A percentile compares a stretch with the other conserved stretches of the same genome.
phyloP scores from a whole-genome alignment of 2,329 filamentous ascomycete species.

The Graphium sp. region DNA sequence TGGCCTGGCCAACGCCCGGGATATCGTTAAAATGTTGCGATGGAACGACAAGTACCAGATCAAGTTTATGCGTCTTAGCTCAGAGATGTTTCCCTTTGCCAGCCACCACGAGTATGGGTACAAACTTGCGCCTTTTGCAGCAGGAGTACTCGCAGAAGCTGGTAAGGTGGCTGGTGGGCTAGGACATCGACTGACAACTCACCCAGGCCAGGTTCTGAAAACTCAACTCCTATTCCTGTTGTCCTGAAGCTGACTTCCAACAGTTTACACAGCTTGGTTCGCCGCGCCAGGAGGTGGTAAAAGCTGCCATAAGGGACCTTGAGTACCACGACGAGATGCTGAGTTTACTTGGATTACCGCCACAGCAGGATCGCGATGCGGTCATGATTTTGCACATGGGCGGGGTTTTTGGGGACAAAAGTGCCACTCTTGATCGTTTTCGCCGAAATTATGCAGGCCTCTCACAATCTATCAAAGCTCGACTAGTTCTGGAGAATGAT shows the following conservation, averaged over 20 bases:
- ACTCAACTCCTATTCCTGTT: no score
- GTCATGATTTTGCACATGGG: constrained; percentile 94
- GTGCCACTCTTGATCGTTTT: constrained; percentile 62
- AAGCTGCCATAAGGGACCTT: constrained; percentile 62
- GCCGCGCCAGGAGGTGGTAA: constrained; percentile 60
- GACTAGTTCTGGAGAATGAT: constrained; percentile 85
- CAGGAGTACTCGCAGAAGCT: constrained; percentile 57
- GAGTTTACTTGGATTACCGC: constrained; percentile 55
- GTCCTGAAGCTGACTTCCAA: no score
- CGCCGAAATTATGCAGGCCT: constrained; percentile 54
- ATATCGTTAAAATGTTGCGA: constrained; percentile 68
- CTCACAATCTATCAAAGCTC: constrained; percentile 54
- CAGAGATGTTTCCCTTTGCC: constrained; percentile 94
- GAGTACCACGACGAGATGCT: constrained; percentile 82
- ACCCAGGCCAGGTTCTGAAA: no score
- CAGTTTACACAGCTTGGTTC: constrained; percentile 87
- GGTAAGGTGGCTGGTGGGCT: constrained; percentile 62
- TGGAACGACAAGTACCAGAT: constrained; percentile 93
- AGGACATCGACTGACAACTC: constrained; percentile 74
- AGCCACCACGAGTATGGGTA: constrained; percentile 82
- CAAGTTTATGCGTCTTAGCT: constrained; percentile 80
- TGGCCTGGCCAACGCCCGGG: constrained; percentile 65
- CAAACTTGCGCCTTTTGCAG: constrained; percentile 66
- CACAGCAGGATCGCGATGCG: constrained; percentile 67
- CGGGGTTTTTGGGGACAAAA: constrained; percentile 76